These are phyloP conservation scores for Aspergillus japonicus DNA, from an alignment of 2,329 filamentous ascomycete genomes.

Conservation along the genomic window DNA sequence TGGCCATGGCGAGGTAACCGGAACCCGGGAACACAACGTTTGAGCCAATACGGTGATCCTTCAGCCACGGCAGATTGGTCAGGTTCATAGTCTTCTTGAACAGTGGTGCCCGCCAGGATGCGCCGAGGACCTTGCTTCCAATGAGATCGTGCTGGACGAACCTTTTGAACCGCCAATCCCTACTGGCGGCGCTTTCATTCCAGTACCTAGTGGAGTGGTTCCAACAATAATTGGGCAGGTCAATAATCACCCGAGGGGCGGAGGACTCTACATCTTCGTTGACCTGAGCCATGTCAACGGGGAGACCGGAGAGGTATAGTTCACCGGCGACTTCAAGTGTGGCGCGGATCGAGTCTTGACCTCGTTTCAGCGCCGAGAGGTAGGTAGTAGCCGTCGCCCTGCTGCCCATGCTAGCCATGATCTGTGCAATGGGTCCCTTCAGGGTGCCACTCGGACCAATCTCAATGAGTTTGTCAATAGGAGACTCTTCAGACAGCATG, in stretches of 20 bases:
- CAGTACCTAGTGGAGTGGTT: constrained; percentile 26
- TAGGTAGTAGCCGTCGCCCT: constrained; percentile 17
- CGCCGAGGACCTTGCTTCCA: constrained; percentile 18
- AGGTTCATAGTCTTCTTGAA: not conserved
- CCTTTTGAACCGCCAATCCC: constrained; percentile 20
- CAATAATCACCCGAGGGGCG: not conserved
- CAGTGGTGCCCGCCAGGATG: constrained; percentile 19
- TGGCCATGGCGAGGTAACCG: constrained; percentile 18
- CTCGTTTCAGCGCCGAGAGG: constrained; percentile 26
- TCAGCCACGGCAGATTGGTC: constrained; percentile 39
- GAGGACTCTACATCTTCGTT: not conserved
- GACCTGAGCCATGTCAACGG: constrained; percentile 1
- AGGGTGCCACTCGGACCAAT: constrained; percentile 11
- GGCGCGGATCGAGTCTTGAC: constrained; percentile 19
- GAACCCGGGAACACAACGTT: constrained; percentile 17
- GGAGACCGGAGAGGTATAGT: constrained; percentile 3
- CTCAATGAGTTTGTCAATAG: constrained; percentile 9
- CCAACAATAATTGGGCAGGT: constrained; percentile 31
- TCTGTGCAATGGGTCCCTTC: constrained; percentile 8
- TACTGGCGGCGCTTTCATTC: constrained; percentile 26
- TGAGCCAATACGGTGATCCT: constrained; percentile 39
- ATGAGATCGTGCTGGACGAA: constrained; percentile 27
- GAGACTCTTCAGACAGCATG: not conserved
- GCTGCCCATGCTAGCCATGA: not conserved
- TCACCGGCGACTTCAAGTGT: constrained; percentile 16